These are phyloP conservation scores for Aspergillus sp. DNA, from an alignment of 2,329 filamentous ascomycete species.

Conservation along the genomic window DNA sequence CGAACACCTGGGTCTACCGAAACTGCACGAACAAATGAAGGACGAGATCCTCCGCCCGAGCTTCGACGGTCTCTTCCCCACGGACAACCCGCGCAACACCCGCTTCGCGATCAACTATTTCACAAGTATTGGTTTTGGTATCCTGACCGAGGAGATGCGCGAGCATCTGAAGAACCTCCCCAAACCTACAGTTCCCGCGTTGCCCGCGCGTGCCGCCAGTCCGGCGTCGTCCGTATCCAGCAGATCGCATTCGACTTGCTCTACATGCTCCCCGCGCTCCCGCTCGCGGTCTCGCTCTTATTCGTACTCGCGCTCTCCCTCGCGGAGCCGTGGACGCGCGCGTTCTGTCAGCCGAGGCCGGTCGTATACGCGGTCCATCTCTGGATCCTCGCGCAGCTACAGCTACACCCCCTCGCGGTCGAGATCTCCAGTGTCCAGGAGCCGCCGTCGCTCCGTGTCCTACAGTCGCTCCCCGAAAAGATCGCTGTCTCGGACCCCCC, in stretches of 20 bases:
- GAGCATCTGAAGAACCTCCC: slow-evolving; percentile 86
- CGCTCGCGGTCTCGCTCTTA: slow-evolving; percentile 46
- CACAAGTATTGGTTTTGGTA: slow-evolving; percentile 94
- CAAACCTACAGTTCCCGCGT: slow-evolving; percentile 73
- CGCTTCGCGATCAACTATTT: slow-evolving; percentile 99
- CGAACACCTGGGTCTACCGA: slow-evolving; percentile 81
- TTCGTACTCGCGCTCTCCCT: slow-evolving; percentile 37
- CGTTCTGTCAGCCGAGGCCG: slow-evolving; percentile 25
- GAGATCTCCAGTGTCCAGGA: slow-evolving; percentile 32
- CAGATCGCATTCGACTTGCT: slow-evolving; percentile 40
- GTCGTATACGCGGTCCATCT: slow-evolving; percentile 32
- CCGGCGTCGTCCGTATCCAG: slow-evolving; percentile 67
- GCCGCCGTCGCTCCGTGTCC: slow-evolving; percentile 30
- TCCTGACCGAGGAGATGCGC: slow-evolving; percentile 91
- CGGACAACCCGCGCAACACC: slow-evolving; percentile 82
- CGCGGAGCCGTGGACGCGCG: slow-evolving; percentile 26
- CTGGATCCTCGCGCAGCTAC: slow-evolving; percentile 31
- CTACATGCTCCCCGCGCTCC: slow-evolving; percentile 33
- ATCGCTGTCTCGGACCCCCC: slow-evolving; percentile 30
- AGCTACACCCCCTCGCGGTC: slow-evolving; percentile 38
- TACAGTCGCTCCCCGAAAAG: slow-evolving; percentile 30
- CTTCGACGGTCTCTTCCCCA: slow-evolving; percentile 84
- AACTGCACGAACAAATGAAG: slow-evolving; percentile 71
- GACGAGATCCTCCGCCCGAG: slow-evolving; percentile 76
- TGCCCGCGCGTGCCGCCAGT: slow-evolving; percentile 55